These are phyloP conservation scores for Phytopythium mirpurense DNA, from an alignment of 352 stramenopile genomes.

Conservation along the genomic window DNA sequence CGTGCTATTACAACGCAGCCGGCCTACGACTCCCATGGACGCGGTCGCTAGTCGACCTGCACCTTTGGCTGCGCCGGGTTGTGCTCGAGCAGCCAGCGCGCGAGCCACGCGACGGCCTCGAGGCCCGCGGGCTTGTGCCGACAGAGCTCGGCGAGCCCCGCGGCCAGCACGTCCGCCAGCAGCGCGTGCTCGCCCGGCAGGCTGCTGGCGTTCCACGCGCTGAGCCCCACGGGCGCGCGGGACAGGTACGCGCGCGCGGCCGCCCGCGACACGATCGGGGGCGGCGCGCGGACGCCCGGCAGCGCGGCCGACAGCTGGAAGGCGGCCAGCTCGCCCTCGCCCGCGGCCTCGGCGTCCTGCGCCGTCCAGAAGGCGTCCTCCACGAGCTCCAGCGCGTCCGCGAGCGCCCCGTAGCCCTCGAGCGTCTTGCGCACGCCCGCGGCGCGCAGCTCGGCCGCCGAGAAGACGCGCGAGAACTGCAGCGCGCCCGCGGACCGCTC, in stretches of 20 bases:
- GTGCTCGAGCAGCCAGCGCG: constrained; percentile 77
- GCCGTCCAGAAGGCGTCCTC: constrained; percentile 62
- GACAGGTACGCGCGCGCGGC: constrained; percentile 60
- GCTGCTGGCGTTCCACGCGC: constrained; percentile 37
- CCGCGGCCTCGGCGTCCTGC: constrained; percentile 27
- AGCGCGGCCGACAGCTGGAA: constrained; percentile 68
- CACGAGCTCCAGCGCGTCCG: constrained; percentile 61
- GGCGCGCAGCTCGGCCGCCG: constrained; percentile 32
- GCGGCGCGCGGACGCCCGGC: constrained; percentile 42
- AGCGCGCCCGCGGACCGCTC: constrained; percentile 25
- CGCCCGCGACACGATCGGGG: constrained; percentile 46
- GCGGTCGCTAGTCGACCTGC: constrained; percentile 35
- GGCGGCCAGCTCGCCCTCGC: constrained; percentile 30
- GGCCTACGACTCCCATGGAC: too few species aligned
- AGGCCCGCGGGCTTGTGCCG: constrained; percentile 69
- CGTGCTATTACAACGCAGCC: too few species aligned
- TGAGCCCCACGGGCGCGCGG: constrained; percentile 43
- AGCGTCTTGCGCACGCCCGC: constrained; percentile 51
- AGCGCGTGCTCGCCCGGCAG: constrained; percentile 28
- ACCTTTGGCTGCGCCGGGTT: constrained; percentile 85
- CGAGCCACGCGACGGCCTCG: constrained; percentile 79
- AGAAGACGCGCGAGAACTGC: constrained; percentile 68
- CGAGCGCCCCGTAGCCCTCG: constrained; percentile 51
- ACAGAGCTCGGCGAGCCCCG: constrained; percentile 75
- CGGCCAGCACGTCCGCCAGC: constrained; percentile 64